Conservation (phyloP, 768 basidiomycete genomes). For the Cubamyces lactineus region DNA sequence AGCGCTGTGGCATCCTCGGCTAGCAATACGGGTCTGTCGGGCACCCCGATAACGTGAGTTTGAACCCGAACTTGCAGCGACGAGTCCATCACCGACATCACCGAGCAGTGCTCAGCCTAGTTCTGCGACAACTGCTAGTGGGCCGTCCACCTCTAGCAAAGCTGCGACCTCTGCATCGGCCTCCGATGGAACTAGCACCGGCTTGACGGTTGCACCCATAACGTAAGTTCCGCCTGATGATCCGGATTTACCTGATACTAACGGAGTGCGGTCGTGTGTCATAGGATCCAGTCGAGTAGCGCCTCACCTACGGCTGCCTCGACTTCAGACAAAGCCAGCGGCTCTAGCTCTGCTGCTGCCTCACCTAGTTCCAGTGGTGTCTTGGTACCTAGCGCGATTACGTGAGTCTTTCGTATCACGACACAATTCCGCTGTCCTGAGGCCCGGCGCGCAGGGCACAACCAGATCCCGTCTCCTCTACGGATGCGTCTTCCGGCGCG, state of each 20-base stretch:
- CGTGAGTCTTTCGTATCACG: too few relatives aligned
- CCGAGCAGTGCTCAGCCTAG: conserved; percentile 4
- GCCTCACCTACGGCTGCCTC: too few relatives aligned
- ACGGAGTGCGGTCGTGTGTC: too few relatives aligned
- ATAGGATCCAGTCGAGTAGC: too few relatives aligned
- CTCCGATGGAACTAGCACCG: background rate
- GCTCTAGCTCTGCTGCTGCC: too few relatives aligned
- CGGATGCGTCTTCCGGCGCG: background rate
- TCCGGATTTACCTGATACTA: background rate
- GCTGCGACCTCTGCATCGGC: background rate
- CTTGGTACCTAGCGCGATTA: too few relatives aligned
- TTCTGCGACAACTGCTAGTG: background rate
- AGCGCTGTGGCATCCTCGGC: background rate
- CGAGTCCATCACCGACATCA: too few relatives aligned
- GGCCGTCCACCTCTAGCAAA: background rate
- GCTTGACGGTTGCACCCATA: background rate
- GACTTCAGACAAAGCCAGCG: too few relatives aligned
- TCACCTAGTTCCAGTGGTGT: too few relatives aligned
- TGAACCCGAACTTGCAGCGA: background rate
- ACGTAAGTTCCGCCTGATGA: background rate
- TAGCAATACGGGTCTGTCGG: background rate
- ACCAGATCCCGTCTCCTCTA: conserved; percentile 1
- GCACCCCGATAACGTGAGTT: conserved; percentile 1
- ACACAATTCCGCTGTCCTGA: too few relatives aligned
- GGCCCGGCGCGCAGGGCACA: background rate